Evolutionary conservation across 2,329 filamentous ascomycete species (phyloP).

Genomic region (Fusarium marasasianum): DNA sequence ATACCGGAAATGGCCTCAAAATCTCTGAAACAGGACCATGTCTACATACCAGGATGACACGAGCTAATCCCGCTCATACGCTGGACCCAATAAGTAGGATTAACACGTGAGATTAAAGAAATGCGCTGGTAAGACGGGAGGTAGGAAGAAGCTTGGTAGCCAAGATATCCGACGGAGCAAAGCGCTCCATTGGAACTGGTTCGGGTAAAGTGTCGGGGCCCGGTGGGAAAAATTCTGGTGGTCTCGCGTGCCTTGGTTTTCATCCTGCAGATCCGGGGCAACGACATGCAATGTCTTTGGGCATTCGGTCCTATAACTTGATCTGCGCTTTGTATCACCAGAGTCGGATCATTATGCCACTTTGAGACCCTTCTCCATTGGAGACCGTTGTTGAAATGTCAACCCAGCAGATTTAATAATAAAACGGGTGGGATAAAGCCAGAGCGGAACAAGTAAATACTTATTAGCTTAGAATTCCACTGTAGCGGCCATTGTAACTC

Average conservation of each 20-base stretch:
- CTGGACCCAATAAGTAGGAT: neutral
- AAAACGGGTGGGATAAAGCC: no score
- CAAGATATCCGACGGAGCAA: neutral
- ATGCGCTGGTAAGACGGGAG: neutral
- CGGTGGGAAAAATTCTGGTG: no score
- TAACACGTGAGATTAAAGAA: neutral
- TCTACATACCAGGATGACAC: rapidly evolving
- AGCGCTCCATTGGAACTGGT: neutral
- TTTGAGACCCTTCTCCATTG: rapidly evolving
- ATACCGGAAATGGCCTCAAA: neutral
- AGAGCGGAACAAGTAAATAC: no score
- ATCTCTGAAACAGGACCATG: neutral
- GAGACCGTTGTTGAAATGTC: rapidly evolving
- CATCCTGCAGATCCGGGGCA: neutral
- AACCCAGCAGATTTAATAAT: rapidly evolving
- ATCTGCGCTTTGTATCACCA: neutral
- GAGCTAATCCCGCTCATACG: no score
- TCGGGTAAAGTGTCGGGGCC: neutral
- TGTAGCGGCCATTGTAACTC: no score
- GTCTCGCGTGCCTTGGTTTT: neutral
- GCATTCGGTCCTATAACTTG: neutral
- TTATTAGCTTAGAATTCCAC: no score
- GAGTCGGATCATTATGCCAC: rapidly evolving
- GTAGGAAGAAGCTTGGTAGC: neutral
- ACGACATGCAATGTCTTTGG: neutral